Evolutionary conservation across 83 land plant species (phyloP).

Genomic region (Picea engelmannii): DNA sequence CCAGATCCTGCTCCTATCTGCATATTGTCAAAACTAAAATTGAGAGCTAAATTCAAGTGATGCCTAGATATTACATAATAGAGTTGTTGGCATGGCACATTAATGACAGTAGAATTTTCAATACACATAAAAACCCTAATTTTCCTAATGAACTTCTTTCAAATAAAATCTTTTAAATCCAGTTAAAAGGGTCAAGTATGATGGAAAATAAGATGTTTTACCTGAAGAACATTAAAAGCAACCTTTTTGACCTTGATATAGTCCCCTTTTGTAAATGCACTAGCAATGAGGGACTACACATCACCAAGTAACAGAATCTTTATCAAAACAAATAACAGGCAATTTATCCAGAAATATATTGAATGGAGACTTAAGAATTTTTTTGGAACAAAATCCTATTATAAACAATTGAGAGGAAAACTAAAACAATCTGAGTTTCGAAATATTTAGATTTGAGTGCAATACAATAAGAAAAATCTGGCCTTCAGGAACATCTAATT

Average conservation of each 20-base stretch:
- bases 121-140: background rate
- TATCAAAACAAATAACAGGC: background rate
- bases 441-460: too few relatives aligned
- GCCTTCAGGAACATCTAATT: too few relatives aligned
- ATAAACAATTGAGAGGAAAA: too few relatives aligned
- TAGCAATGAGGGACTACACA: slow-evolving; percentile 82
- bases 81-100: background rate
- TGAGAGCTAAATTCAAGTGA: background rate
- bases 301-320: background rate
- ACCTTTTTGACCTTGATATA: slow-evolving; percentile 61
- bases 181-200: background rate
- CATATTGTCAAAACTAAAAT: background rate
- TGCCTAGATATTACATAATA: background rate
- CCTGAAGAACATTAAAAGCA: slow-evolving; percentile 67
- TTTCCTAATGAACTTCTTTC: background rate
- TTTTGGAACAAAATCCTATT: too few relatives aligned
- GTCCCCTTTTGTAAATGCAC: slow-evolving; percentile 65
- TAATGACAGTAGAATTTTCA: background rate
- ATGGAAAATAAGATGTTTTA: slow-evolving; percentile 6
- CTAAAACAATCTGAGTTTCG: too few relatives aligned
- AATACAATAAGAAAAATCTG: too few relatives aligned
- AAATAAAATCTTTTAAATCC: background rate
- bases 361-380: background rate
- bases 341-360: background rate
- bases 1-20: slow-evolving; percentile 80